These are phyloP conservation scores for Moesziomyces globuligerus DNA, from an alignment of 1,284 basidiomycete genomes.

Conservation along the genomic window DNA sequence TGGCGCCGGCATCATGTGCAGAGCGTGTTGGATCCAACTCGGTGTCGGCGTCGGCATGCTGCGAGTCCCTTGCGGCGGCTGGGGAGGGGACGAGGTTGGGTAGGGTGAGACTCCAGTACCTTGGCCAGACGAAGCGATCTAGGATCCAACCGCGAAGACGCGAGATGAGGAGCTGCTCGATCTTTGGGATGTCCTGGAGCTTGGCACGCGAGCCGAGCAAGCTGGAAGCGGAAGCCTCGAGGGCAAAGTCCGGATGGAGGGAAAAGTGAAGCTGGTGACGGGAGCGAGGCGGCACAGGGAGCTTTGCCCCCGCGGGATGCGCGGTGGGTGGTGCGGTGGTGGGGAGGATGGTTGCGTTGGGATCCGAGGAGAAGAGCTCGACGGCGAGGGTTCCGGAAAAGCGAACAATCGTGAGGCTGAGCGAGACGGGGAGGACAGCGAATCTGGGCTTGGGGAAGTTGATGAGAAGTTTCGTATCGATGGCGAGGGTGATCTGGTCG, in stretches of 20 bases:
- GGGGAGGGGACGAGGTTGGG: slow-evolving; percentile 62
- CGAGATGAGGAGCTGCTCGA: slow-evolving; percentile 72
- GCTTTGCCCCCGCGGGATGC: slow-evolving; percentile 57
- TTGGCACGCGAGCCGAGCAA: slow-evolving; percentile 72
- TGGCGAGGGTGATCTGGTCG: slow-evolving; percentile 71
- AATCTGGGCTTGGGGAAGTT: slow-evolving; percentile 73
- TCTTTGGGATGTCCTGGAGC: slow-evolving; percentile 73
- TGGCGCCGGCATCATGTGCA: not conserved
- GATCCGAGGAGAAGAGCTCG: slow-evolving; percentile 30
- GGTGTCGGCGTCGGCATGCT: not conserved
- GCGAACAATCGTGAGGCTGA: slow-evolving; percentile 71
- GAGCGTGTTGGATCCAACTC: no score
- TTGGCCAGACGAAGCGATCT: slow-evolving; percentile 71
- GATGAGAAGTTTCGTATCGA: slow-evolving; percentile 72
- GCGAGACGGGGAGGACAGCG: slow-evolving; percentile 72
- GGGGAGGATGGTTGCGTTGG: slow-evolving; percentile 26
- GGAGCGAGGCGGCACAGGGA: slow-evolving; percentile 49
- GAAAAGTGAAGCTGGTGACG: slow-evolving; percentile 70
- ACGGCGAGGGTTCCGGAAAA: slow-evolving; percentile 71
- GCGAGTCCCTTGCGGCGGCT: slow-evolving; percentile 9
- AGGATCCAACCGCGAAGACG: slow-evolving; percentile 70
- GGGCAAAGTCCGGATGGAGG: slow-evolving; percentile 72
- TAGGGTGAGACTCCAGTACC: slow-evolving; percentile 69
- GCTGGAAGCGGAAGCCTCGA: slow-evolving; percentile 71
- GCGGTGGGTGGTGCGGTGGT: slow-evolving; percentile 57